Conservation (phyloP, 768 basidiomycete genomes). For the Agaricus sinodeliciosus region DNA sequence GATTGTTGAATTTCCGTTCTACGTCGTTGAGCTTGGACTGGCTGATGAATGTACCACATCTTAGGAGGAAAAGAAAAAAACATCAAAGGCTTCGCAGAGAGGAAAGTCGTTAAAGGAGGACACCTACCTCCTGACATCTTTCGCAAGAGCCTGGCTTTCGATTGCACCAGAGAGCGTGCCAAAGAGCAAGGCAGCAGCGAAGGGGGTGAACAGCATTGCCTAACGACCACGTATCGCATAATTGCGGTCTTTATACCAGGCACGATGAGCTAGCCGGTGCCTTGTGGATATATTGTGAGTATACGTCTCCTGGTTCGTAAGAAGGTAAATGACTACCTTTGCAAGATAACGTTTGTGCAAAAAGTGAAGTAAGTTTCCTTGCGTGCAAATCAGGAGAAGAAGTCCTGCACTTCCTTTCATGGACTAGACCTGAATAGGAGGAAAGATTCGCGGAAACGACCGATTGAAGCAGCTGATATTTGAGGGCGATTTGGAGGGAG, state of each 20-base stretch:
- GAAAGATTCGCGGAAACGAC: not conserved
- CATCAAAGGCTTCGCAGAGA: not conserved
- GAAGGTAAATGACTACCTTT: slow-evolving; percentile 2
- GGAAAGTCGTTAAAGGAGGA: not conserved
- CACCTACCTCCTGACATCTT: not conserved
- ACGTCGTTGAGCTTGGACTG: not conserved
- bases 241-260: not conserved
- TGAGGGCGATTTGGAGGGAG: no score
- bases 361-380: not conserved
- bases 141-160: not conserved
- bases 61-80: not conserved
- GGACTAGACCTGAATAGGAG: no score
- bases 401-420: not conserved
- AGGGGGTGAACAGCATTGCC: not conserved
- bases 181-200: not conserved
- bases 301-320: not conserved
- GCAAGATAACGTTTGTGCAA: not conserved
- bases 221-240: not conserved
- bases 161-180: not conserved
- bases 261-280: not conserved
- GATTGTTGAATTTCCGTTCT: not conserved
- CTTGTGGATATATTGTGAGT: not conserved
- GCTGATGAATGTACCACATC: slow-evolving; percentile 3
- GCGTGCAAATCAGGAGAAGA: slow-evolving; percentile 4
- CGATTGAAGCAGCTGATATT: no score